Evolutionary conservation across 2,329 filamentous ascomycete species (phyloP), one percentile per base, ranked within the genome.

Genomic region (Clathrospora elynae): DNA sequence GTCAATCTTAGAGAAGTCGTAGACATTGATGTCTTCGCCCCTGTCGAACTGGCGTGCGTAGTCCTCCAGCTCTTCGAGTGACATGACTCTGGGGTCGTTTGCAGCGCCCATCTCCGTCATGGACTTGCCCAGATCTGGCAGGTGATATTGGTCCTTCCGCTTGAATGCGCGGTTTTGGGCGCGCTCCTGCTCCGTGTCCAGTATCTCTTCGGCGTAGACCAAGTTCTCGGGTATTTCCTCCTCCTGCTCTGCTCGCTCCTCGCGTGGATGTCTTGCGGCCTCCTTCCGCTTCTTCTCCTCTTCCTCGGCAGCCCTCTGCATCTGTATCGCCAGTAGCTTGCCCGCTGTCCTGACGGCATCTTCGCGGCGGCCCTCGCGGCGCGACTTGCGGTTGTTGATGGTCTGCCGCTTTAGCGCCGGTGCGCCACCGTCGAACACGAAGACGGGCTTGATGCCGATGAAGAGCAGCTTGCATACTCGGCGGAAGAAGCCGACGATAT

Each of bases 1-100:
- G 66, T 99, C 93, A 59, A 99, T 99, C 72, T 97, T 97, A 64
- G 88, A 95, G 66, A 99, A 99, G 71, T 97, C 92, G 71, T 97
- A 97, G 4, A 78, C 73, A 45, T 77, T 77, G 66, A 97, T 87
- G 66, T 97, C 92, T 70, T 97, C 90, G 40, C 93, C 93, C 48
- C 83, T 84, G 61, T 96, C 83, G 61, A 97, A 97, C 53, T 97
- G 91, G 36, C 86, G 79, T 3, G 95, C 92, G 66, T 99, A 99
- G 55, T 92, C 86, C 71, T 97, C 90, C 45, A 99, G 74, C 66
- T 99, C 92, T 62, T 95, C 90, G 16, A 95, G 81, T 38, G 87
- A 95, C 93, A 99, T 97, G 59, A 99, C 92, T 11, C 95, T 82
- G 3, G 92, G 92, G 69, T 99, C 93, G 51, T 96, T 89, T 3